Evolutionary conservation across 208 protist species (phyloP), one percentile per base, ranked within the genome.

Genomic region (Blechomonas ayalai): DNA sequence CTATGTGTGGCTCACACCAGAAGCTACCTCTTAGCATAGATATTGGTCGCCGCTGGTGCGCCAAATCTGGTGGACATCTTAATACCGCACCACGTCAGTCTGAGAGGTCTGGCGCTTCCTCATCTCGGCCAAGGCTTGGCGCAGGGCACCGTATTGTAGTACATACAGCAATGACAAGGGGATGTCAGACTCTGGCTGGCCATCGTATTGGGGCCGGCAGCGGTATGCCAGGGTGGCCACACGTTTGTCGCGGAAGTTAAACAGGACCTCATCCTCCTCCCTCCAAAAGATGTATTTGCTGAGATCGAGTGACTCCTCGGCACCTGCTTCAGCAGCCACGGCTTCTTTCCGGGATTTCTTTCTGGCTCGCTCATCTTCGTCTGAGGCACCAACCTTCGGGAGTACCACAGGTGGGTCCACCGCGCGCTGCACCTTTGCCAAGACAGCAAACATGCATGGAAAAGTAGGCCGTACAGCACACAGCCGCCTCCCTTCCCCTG

Each of bases 361-460:
- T 45, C 31, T 25, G 23, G 31, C 15, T 35, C 24, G 3, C 20
- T 29, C 24, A 12, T 4, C 29, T 57, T 45, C 35, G 42, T 50
- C 12, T 39, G 22, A 2, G 23, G 18, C 27, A 34, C 22, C 9
- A 47, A 8, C 41, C 9, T 10, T 10, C 12, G 9, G 15, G 3
- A 50, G 48, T 35, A 54, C 52, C 12, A 63, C 69, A n/a, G 75
- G 62, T 1, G 61, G 59, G 37, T 88, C 72, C 7, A 72, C 69
- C n/a, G 75, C 65, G 19, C 82, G 74, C 47, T 94, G 85, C 26
- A 94, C 70, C 50, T 94, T 94, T 10, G 85, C 81, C 8, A 94
- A 65, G n/a, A 94, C 50, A 3, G 76, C 79, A 53, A 82, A 82
- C 65, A 90, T 78, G 53, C 73, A 76, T 0, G 73, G 67, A 13